phyloP scores from a whole-genome alignment of 768 basidiomycete genomes.

The Lactifluus subvellereus region DNA sequence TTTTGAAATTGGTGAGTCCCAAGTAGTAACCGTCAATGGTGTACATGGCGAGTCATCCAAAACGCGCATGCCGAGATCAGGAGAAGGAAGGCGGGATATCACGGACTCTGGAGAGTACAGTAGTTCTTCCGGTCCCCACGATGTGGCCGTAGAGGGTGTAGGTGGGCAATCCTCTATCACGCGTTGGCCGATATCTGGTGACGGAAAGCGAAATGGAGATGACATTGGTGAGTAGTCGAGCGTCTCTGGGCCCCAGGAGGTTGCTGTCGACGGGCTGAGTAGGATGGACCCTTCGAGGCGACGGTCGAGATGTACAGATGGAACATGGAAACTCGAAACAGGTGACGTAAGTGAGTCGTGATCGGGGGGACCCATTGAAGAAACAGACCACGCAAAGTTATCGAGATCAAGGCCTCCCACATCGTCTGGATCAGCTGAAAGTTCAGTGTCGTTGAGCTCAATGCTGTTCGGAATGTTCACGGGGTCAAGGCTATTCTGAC shows the following conservation, averaged over 20 bases:
- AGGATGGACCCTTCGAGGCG: slow-evolving; percentile 53
- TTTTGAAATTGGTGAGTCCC: slow-evolving; percentile 29
- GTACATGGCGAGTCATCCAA: slow-evolving; percentile 49
- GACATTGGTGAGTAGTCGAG: slow-evolving; percentile 17
- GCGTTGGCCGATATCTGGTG: slow-evolving; percentile 30
- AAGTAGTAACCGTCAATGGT: slow-evolving; percentile 44
- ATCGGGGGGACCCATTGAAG: slow-evolving; percentile 56
- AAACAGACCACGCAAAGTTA: slow-evolving; percentile 66
- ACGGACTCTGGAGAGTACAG: slow-evolving; percentile 19
- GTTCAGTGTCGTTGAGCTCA: slow-evolving; percentile 27
- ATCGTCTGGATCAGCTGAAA: slow-evolving; percentile 27
- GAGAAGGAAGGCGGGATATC: slow-evolving; percentile 23
- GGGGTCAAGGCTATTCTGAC: slow-evolving; percentile 47
- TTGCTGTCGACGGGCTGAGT: slow-evolving; percentile 35
- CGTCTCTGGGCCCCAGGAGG: slow-evolving; percentile 26
- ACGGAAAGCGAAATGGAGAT: slow-evolving; percentile 23
- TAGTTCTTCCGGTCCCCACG: slow-evolving; percentile 22
- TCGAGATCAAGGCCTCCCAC: slow-evolving; percentile 49
- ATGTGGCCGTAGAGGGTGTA: slow-evolving; percentile 26
- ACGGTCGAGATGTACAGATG: slow-evolving; percentile 52
- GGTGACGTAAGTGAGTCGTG: slow-evolving; percentile 39
- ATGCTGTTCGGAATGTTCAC: slow-evolving; percentile 46
- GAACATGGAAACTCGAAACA: slow-evolving; percentile 35
- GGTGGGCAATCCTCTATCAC: slow-evolving; percentile 28
- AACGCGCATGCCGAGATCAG: slow-evolving; percentile 43